Conservation (phyloP, 371 early-diverging fungal genomes). For the Apophysomyces elegans region DNA sequence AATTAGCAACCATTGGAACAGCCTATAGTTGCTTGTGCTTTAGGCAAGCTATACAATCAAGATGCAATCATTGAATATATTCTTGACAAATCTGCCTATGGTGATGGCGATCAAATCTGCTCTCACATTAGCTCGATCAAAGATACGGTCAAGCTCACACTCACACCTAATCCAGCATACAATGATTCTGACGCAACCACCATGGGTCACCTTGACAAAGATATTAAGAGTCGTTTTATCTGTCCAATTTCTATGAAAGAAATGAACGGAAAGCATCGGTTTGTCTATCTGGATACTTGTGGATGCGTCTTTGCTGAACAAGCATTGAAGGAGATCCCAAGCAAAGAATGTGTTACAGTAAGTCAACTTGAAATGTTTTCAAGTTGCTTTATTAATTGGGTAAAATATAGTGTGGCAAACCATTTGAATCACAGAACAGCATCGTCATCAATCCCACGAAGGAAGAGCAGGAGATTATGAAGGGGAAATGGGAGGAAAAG, state of each 20-base stretch:
- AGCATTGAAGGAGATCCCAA: constrained; percentile 79
- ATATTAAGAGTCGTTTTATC: constrained; percentile 67
- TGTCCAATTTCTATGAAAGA: constrained; percentile 94
- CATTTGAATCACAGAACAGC: constrained; percentile 64
- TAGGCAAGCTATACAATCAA: constrained; percentile 94
- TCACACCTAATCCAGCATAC: constrained; percentile 76
- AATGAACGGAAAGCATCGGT: constrained; percentile 90
- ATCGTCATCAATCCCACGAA: constrained; percentile 78
- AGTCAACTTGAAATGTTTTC: constrained; percentile 3
- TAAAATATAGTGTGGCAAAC: neutral
- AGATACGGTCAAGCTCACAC: constrained; percentile 78
- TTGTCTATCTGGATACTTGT: constrained; percentile 80
- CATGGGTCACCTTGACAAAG: constrained; percentile 55
- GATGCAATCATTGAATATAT: constrained; percentile 87
- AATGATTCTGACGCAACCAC: constrained; percentile 41
- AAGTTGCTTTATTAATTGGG: too few relatives aligned
- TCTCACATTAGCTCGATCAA: constrained; percentile 74
- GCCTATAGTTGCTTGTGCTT: constrained; percentile 81
- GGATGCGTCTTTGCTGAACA: constrained; percentile 90
- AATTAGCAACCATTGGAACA: constrained; percentile 63
- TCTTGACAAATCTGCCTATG: constrained; percentile 75
- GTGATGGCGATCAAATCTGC: constrained; percentile 84
- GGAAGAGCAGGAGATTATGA: constrained; percentile 65
- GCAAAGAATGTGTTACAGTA: constrained; percentile 62
- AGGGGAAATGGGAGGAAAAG: constrained; percentile 55